phyloP scores from a whole-genome alignment of 345 rosid species.

The Gossypium thurberi region DNA sequence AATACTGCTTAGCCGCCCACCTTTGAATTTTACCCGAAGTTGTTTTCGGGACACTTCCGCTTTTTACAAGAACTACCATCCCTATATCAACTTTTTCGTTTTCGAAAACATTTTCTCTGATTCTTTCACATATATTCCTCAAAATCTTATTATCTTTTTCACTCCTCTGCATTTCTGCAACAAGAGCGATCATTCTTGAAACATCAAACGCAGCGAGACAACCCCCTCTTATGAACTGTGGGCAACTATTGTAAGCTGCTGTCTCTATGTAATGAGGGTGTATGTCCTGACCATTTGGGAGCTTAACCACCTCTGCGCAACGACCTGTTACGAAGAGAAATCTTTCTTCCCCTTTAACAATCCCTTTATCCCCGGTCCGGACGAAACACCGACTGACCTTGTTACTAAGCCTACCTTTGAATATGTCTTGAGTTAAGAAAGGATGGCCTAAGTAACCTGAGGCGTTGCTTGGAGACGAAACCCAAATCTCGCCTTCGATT shows the following conservation, averaged over 20 bases:
- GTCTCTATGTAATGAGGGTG: constrained; percentile 57
- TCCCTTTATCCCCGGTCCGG: constrained; percentile 50
- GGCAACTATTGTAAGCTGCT: constrained; percentile 31
- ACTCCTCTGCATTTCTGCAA: constrained; percentile 43
- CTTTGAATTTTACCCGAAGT: constrained; percentile 59
- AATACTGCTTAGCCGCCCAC: constrained; percentile 42
- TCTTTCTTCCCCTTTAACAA: constrained; percentile 41
- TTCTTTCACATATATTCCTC: constrained; percentile 32
- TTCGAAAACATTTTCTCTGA: constrained; percentile 25
- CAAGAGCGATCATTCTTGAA: constrained; percentile 25
- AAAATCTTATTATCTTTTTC: constrained; percentile 17
- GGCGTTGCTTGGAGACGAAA: constrained; percentile 60
- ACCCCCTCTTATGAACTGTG: constrained; percentile 40
- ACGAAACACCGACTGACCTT: constrained; percentile 25
- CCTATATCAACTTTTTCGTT: constrained; percentile 36
- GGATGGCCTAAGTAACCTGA: constrained; percentile 54
- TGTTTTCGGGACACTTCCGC: constrained; percentile 45
- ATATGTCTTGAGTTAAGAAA: constrained; percentile 33
- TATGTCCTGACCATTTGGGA: constrained; percentile 20
- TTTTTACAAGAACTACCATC: constrained; percentile 37
- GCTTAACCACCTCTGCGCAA: constrained; percentile 37
- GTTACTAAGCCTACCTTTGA: constrained; percentile 33
- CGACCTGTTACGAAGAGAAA: constrained; percentile 51
- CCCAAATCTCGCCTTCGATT: constrained; percentile 60
- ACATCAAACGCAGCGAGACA: constrained; percentile 42